Conservation (phyloP, 106 monocot species). For the Platanthera guangdongensis region DNA sequence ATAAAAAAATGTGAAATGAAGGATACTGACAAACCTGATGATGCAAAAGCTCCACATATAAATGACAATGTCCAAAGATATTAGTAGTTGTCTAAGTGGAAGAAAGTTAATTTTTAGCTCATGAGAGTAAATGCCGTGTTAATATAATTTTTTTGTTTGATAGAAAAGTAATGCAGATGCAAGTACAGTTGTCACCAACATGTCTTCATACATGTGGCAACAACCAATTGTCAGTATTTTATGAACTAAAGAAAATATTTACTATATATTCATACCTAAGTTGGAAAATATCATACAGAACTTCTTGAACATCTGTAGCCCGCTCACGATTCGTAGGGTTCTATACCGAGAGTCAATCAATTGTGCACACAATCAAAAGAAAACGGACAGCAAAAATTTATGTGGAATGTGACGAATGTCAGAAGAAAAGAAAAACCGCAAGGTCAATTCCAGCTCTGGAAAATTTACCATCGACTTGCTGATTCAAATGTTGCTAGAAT, state of each 20-base stretch:
- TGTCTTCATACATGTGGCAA: background rate
- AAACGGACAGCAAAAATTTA: too few species aligned
- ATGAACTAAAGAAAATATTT: background rate
- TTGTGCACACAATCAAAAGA: too few species aligned
- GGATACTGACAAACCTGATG: background rate
- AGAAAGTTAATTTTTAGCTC: background rate
- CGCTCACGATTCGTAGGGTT: too few species aligned
- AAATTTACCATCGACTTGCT: too few species aligned
- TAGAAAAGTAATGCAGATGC: background rate
- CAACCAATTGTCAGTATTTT: background rate
- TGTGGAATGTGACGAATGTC: too few species aligned
- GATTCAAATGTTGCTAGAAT: too few species aligned
- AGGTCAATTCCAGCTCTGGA: too few species aligned
- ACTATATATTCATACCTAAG: background rate
- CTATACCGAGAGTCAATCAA: too few species aligned
- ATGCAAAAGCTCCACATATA: background rate
- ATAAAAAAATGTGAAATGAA: background rate
- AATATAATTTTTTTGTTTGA: background rate
- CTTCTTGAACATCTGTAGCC: background rate
- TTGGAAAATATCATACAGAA: background rate
- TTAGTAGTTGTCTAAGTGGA: background rate
- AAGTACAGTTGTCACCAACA: background rate
- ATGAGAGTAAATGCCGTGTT: background rate
- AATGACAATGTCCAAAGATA: background rate
- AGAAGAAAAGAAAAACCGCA: too few species aligned